Evolutionary conservation across 108 stramenopile genomes (phyloP).

Genomic region (Fragilariopsis cylindrus): DNA sequence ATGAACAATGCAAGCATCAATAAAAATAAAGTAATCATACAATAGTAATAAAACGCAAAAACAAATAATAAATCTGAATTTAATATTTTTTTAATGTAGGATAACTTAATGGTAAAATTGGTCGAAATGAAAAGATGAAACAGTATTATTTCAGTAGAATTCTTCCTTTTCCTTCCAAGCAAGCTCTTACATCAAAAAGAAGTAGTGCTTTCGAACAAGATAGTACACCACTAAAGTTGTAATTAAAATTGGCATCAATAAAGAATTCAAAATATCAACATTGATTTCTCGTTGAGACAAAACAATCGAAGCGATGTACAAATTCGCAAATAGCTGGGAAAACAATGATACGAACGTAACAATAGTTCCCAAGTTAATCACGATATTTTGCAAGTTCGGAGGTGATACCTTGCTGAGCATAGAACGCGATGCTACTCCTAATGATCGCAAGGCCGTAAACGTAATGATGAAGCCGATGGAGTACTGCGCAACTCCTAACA

Average conservation of each 20-base stretch:
- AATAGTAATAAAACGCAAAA: not conserved
- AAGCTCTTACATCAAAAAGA: slow-evolving; percentile 43
- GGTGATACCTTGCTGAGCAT: slow-evolving; percentile 76
- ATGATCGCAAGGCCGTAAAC: slow-evolving; percentile 56
- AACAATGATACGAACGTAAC: slow-evolving; percentile 61
- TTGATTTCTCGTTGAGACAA: slow-evolving; percentile 57
- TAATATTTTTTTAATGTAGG: too few relatives aligned
- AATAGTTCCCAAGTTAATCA: slow-evolving; percentile 64
- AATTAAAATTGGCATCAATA: slow-evolving; percentile 53
- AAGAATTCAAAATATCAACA: slow-evolving; percentile 71
- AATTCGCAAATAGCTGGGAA: slow-evolving; percentile 65
- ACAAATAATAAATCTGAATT: not conserved
- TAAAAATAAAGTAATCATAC: not conserved
- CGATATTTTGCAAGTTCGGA: slow-evolving; percentile 28
- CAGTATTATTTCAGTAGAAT: not conserved
- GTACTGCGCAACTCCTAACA: slow-evolving; percentile 64
- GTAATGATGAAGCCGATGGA: slow-evolving; percentile 57
- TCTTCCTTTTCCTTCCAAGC: not conserved
- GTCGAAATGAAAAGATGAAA: not conserved
- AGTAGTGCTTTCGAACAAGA: slow-evolving; percentile 46
- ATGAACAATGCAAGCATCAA: not conserved
- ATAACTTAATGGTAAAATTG: not conserved
- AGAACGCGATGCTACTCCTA: slow-evolving; percentile 65
- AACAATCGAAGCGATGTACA: slow-evolving; percentile 58
- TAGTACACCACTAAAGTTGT: slow-evolving; percentile 25